Base-by-base conservation (phyloP, 2,329 filamentous ascomycete genomes). In the Achaetomium macrosporum region DNA sequence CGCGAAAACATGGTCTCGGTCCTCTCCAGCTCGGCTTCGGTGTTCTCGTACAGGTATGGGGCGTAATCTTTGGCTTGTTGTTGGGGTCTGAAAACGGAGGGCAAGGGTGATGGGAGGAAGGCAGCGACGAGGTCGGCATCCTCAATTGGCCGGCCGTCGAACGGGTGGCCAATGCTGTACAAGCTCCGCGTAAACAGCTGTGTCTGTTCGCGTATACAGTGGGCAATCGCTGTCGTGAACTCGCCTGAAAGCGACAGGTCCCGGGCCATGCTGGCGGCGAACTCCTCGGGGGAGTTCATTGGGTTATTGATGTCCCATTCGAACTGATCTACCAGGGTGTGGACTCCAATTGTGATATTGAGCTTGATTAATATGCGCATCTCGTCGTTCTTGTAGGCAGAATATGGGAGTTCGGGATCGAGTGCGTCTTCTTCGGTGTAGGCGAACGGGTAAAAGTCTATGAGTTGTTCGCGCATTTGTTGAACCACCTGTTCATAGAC, bases 241-340 rank as follows among this genome's bases (percentile, higher is more conserved):
- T 99, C 93, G 58, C 93, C 93, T 1, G 89, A 90, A 16, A 99
- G 78, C 5, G 91, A 91, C 25, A 99, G 78, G 64, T 99, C 93
- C 54, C 84, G 82, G 0, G 91, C 84, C 89, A 97, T 95, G 66
- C 85, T 85, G 56, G 82, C 76, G 25, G 93, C 93, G 68, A 99
- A 99, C 53, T 95, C 90, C 71, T 99, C 93, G 2, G 93, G 90
- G 0, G 88, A 95, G 68, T 99, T 99, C 50, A 86, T 74, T 0
- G 91, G 87, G 67, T 96, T 95, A 71, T 97, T 97, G 67, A 97
- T 90, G 63, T 99, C 93, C 93, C 93, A 99, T 70, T 99, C 93
- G 57, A 99, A 97, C 67, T 97, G 93, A 65, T 99, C 93, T 35
- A 96, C 86, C 25, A 99, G 76, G 0, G 91, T 97, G 65, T 95